Evolutionary conservation across 306 rosid species (phyloP), one percentile per base, ranked within the genome.

Genomic region (Cicer cuneatum): DNA sequence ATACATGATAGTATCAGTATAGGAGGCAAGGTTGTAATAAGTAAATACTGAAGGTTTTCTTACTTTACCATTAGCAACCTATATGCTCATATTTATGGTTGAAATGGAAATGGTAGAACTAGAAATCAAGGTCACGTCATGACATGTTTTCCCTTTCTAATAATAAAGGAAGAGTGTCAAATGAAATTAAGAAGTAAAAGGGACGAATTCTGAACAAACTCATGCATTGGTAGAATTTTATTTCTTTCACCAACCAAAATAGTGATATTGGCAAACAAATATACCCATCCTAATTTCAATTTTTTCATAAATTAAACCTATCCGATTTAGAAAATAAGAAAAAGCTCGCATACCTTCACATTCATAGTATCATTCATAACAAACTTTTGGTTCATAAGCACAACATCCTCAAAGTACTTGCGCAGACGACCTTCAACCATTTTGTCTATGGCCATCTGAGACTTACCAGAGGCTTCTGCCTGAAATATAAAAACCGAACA

Each of bases 401-500:
- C 98, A 57, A 91, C 96, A 64, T 93, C 96, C 80, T 91, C 98
- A 66, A 88, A 84, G 86, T 89, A 93, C 81, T 93, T 93, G 76
- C 93, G 94, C 40, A 91, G 62, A 13, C 96, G 94, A 57, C 98
- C 98, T 82, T 93, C 98, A 49, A 93, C 98, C 86, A 94, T 93
- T 85, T 91, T 93, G 33, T 91, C 93, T 71, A 93, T 82, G 74
- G 98, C 92, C 89, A 90, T 89, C 76, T 87, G 91, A 71, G 97
- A 11, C 85, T 89, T 93, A 35, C 94, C 96, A 18, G 96, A 83
- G 67, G 90, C 78, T 83, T 91, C 88, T 16, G 98, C 98, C 98
- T 93, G 88, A 77, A 64, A 82, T 66, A 71, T 69, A 69, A 16
- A 84, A 82, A 57, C 71, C 52, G 49, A 51, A 52, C 56, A 61